Evolutionary conservation across 441 rosid genomes (phyloP), one percentile per base, ranked within the genome.

Genomic region (Adansonia rubrostipa): DNA sequence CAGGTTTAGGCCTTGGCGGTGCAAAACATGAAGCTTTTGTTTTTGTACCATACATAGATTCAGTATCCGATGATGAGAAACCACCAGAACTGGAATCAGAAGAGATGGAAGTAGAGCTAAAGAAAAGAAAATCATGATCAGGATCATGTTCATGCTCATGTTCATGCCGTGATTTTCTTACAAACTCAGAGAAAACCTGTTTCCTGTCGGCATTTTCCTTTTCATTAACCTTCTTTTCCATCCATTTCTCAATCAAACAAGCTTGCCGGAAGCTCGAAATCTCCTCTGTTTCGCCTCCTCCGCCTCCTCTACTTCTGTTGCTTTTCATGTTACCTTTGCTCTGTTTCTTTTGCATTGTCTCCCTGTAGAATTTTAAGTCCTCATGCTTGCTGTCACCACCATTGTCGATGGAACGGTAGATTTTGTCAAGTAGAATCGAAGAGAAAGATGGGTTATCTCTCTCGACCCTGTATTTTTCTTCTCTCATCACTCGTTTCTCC

Each of bases 351-450:
- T 78, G 82, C 86, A 79, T 78, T 36, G 85, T 54, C 17, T 68
- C 74, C n/a, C 67, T 9, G 72, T 77, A 77, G n/a, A 85, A 84
- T 56, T 56, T 82, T 81, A 81, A 74, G 70, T 90, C 88, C 4
- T 85, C 87, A 10, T 42, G 60, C n/a, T 82, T 85, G 0, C 80
- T 63, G 50, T 80, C 33, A 28, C 33, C 86, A 8, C 85, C 80
- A 15, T 89, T 91, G 11, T 88, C 94, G 57, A 91, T 89, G 40
- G 98, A 92, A 67, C 96, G 91, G 88, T 92, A 96, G 81, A 96
- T 96, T 86, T 91, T 86, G 77, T 96, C 99, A 56, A 95, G 97
- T 44, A 95, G 93, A 67, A 84, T 80, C 14, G 99, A 93, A 45
- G 99, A 95, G 85, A 93, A 95, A 80, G 99, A 93, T 51, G 98